These are phyloP conservation scores for Phytophthora litchii DNA, from an alignment of 352 stramenopile species.

Conservation along the genomic window DNA sequence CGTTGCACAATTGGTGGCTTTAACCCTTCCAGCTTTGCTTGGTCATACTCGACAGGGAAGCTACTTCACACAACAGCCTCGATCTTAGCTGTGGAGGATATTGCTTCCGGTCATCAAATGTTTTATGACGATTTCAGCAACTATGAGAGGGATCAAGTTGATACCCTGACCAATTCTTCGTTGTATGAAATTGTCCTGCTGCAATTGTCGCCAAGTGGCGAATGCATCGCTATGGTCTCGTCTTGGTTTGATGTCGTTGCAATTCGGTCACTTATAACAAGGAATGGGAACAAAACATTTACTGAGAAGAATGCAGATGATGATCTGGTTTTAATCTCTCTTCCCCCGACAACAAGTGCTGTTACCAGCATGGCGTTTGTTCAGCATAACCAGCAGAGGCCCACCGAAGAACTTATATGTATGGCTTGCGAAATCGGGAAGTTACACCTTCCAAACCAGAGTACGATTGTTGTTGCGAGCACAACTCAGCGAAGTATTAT, in stretches of 20 bases:
- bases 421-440: slow-evolving; percentile 27
- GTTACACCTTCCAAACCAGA: not conserved
- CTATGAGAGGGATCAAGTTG: not conserved
- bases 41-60: slow-evolving; percentile 41
- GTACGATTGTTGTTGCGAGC: slow-evolving; percentile 19
- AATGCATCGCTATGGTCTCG: slow-evolving; percentile 28
- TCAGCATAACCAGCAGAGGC: not conserved
- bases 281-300: not conserved
- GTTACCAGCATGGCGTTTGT: slow-evolving; percentile 30
- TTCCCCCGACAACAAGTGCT: slow-evolving; percentile 10
- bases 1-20: slow-evolving; percentile 18
- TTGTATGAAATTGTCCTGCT: slow-evolving; percentile 33
- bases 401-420: slow-evolving; percentile 27
- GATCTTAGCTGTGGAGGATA: slow-evolving; percentile 43
- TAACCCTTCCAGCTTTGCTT: slow-evolving; percentile 28
- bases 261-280: slow-evolving; percentile 18
- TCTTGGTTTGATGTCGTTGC: slow-evolving; percentile 27
- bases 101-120: slow-evolving; percentile 32
- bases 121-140: slow-evolving; percentile 24
- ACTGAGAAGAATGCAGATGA: slow-evolving; percentile 4
- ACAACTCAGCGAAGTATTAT: slow-evolving; percentile 18
- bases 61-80: slow-evolving; percentile 31
- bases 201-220: slow-evolving; percentile 32
- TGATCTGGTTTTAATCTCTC: slow-evolving; percentile 7
- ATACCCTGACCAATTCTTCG: not conserved